Evolutionary conservation across 305 asterid genomes (phyloP), one percentile per base, ranked within the genome.

Genomic region (Rubia tinctorum): DNA sequence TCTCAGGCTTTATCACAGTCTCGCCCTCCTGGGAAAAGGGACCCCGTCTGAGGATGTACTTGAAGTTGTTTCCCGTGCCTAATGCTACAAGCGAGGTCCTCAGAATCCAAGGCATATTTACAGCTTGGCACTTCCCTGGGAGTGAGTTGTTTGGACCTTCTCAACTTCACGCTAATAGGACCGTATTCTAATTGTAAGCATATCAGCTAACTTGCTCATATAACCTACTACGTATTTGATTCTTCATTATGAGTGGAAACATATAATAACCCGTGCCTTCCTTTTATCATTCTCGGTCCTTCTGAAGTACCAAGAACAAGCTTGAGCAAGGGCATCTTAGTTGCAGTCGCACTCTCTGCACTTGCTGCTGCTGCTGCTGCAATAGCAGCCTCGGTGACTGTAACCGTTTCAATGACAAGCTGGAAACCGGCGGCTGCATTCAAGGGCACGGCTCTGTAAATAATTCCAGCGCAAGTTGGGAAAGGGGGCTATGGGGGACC

Each of bases 401-500:
- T 73, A 44, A 79, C 86, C 12, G 63, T 75, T 71, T 55, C 79
- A 39, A 76, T 85, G 76, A 49, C 67, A 45, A 56, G 67, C 77
- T 69, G 81, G 78, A 77, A 58, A 53, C 72, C 74, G 47, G 71
- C 81, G 67, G 30, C 40, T 61, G 68, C 67, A 64, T 23, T 83
- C 81, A 59, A 79, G 84, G 58, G 77, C 25, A 68, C 78, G 71
- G 64, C 75, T 27, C n/a, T 79, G 85, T 83, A 74, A 44, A 79
- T 27, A 55, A 76, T 75, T 85, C 83, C 78, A 76, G 73, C 47
- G 42, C 77, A 83, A 83, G 79, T 85, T 72, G 89, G 89, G 39
- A 84, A 75, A 81, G 87, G 89, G 61, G 89, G 89, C 75, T 85
- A 84, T 43, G 88, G 88, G 88, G 88, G 64, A 79, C 74, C 7